A percentile compares a stretch with the other conserved stretches of the same genome.
Evolutionary conservation across 139 green algal genomes (phyloP).

Genomic region (Astrephomene gubernaculifera): DNA sequence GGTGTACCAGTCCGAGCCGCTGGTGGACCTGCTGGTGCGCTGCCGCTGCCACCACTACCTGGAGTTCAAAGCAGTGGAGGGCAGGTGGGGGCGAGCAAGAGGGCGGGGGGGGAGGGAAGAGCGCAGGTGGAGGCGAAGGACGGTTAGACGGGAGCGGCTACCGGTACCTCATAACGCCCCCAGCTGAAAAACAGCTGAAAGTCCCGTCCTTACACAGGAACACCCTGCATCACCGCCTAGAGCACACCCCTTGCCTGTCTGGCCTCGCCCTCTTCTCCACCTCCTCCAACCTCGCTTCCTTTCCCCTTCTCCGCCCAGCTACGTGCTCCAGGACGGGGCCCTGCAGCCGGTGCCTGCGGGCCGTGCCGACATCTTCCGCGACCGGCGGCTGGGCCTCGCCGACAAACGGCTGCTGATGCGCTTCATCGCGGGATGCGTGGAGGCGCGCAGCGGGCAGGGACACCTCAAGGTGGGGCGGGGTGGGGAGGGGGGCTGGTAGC

Average conservation of each 20-base stretch:
- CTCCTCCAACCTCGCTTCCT: background rate
- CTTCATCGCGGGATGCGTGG: constrained; percentile 72
- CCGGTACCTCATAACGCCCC: too few relatives aligned
- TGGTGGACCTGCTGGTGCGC: constrained; percentile 81
- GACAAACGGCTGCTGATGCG: constrained; percentile 87
- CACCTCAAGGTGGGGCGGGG: constrained; percentile 36
- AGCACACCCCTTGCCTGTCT: background rate
- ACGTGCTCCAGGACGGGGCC: constrained; percentile 49
- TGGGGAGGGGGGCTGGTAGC: background rate
- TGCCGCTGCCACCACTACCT: constrained; percentile 86
- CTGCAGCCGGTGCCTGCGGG: constrained; percentile 75
- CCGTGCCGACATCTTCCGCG: constrained; percentile 85
- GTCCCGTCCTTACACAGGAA: too few relatives aligned
- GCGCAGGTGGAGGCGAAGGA: background rate
- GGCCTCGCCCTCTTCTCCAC: background rate
- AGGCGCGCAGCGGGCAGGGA: constrained; percentile 49
- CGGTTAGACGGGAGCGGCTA: too few relatives aligned
- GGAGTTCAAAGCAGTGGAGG: constrained; percentile 88
- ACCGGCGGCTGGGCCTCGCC: constrained; percentile 64
- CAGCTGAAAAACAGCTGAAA: too few relatives aligned
- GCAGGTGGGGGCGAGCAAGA: constrained; percentile 55
- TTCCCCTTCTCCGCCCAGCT: constrained; percentile 50
- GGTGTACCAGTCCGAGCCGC: constrained; percentile 75
- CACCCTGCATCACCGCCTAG: background rate
- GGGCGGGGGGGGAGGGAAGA: background rate